Evolutionary conservation across 2,329 filamentous ascomycete species (phyloP).

Genomic region (Atkinsonella hypoxylon): DNA sequence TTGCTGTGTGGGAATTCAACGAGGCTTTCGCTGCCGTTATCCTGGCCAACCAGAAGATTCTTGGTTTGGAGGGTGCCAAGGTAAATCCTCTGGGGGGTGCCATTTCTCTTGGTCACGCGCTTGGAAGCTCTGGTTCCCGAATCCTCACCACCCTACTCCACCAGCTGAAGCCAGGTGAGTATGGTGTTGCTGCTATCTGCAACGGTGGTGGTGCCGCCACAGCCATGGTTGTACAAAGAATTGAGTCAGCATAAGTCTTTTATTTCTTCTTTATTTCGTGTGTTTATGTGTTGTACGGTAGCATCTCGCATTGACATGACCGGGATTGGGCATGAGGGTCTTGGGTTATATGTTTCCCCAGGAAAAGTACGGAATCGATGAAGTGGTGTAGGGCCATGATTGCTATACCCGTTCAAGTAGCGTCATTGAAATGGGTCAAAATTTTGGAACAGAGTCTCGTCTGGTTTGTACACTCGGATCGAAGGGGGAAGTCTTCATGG

Average conservation of each 20-base stretch:
- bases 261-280: not conserved
- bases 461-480: not conserved
- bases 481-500: no score
- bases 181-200: constrained; percentile 91
- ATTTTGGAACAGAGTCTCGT: not conserved
- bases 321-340: not conserved
- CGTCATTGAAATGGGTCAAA: not conserved
- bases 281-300: not conserved
- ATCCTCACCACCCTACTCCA: constrained; percentile 86
- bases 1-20: constrained; percentile 96
- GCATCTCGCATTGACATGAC: not conserved
- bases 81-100: constrained; percentile 86
- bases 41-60: constrained; percentile 86
- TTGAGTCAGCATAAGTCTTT: constrained; percentile 41
- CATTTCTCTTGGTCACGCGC: constrained; percentile 81
- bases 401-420: constrained; percentile 1
- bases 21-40: constrained; percentile 95
- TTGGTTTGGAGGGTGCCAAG: constrained; percentile 65
- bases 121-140: constrained; percentile 85
- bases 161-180: constrained; percentile 83
- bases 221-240: constrained; percentile 79
- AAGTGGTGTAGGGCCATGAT: not conserved
- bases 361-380: not conserved
- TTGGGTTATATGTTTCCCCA: not conserved
- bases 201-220: constrained; percentile 91